phyloP scores from a whole-genome alignment of 306 rosid species.

The Spatholobus suberectus region DNA sequence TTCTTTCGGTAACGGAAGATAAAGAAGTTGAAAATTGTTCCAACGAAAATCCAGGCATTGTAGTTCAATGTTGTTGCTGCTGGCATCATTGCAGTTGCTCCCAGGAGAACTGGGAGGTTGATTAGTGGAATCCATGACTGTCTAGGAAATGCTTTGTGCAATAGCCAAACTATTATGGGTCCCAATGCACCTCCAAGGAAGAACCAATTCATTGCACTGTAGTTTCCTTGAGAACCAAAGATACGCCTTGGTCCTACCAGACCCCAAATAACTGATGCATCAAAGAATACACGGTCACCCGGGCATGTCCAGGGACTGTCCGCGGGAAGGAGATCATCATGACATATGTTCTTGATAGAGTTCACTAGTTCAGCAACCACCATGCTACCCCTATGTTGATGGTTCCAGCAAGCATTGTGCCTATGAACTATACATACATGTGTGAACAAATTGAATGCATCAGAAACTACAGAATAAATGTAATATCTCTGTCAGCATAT shows the following conservation, averaged over 20 bases:
- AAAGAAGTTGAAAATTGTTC: constrained; percentile 77
- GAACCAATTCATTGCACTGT: constrained; percentile 76
- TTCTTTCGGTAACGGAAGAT: constrained; percentile 72
- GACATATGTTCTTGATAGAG: constrained; percentile 66
- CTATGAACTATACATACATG: constrained; percentile 64
- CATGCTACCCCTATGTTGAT: constrained; percentile 76
- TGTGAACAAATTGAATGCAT: constrained; percentile 22
- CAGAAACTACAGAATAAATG: constrained; percentile 14
- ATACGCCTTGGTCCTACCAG: constrained; percentile 72
- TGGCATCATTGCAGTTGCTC: constrained; percentile 80
- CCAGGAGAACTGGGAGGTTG: constrained; percentile 82
- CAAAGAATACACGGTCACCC: constrained; percentile 70
- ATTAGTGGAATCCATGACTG: constrained; percentile 79
- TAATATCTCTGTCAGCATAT: background rate
- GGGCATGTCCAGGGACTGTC: constrained; percentile 92
- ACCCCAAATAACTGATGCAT: constrained; percentile 89
- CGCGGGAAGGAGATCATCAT: constrained; percentile 59
- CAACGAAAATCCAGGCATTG: constrained; percentile 72
- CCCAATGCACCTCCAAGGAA: constrained; percentile 78
- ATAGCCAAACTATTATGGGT: constrained; percentile 69
- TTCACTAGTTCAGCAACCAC: constrained; percentile 77
- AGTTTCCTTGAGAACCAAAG: constrained; percentile 77
- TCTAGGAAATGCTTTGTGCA: constrained; percentile 68
- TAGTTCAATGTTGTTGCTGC: constrained; percentile 79
- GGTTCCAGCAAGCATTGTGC: constrained; percentile 83